These are phyloP conservation scores for Noccaea bulbosa DNA, from an alignment of 345 rosid genomes.

Conservation along the genomic window DNA sequence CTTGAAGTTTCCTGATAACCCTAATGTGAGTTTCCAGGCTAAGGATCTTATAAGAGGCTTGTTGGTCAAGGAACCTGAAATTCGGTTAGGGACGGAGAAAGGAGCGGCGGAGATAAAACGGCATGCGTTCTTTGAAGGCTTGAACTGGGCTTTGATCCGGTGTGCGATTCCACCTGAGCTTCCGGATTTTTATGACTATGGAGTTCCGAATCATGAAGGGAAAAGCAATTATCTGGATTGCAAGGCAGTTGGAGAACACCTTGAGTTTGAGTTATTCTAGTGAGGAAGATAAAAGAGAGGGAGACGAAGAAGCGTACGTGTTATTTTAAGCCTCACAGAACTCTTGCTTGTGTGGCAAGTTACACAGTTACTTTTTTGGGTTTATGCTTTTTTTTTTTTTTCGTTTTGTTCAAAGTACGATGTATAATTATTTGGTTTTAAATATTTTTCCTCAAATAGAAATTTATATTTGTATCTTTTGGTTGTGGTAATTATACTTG, in stretches of 20 bases:
- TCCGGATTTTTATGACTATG: slow-evolving; percentile 64
- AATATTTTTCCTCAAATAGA: neutral
- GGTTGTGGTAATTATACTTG: too few relatives aligned
- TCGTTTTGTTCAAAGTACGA: slow-evolving; percentile 6
- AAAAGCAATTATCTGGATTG: slow-evolving; percentile 64
- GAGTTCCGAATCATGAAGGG: slow-evolving; percentile 50
- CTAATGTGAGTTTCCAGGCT: slow-evolving; percentile 82
- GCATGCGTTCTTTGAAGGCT: slow-evolving; percentile 85
- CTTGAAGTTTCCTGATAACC: slow-evolving; percentile 80
- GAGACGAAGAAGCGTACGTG: neutral
- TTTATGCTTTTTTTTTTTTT: neutral
- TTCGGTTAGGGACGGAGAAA: slow-evolving; percentile 73
- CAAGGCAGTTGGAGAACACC: slow-evolving; percentile 80
- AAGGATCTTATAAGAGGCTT: slow-evolving; percentile 81
- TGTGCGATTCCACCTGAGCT: slow-evolving; percentile 89
- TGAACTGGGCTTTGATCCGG: slow-evolving; percentile 96
- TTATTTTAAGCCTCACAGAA: slow-evolving; percentile 1
- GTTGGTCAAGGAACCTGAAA: slow-evolving; percentile 88
- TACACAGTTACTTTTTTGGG: slow-evolving; percentile 6
- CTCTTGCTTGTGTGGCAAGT: slow-evolving; percentile 14
- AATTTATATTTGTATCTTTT: neutral
- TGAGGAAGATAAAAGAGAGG: neutral
- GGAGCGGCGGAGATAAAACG: slow-evolving; percentile 97
- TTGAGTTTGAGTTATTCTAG: slow-evolving; percentile 92
- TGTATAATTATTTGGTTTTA: neutral